Base-by-base conservation (phyloP, 306 rosid genomes). In the Vigna nakashimae region DNA sequence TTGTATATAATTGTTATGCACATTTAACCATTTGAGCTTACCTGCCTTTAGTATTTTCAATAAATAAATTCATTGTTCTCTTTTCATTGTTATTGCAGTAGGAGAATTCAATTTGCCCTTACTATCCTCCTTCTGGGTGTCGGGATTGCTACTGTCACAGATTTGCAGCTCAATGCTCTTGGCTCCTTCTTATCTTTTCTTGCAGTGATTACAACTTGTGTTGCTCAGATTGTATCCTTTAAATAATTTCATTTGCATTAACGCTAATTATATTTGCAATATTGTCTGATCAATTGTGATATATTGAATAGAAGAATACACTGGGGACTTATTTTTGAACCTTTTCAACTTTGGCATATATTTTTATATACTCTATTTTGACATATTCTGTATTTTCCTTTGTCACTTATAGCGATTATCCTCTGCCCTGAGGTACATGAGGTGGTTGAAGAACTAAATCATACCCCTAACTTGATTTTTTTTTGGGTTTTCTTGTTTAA, bases 201-300 rank as follows among this genome's bases (percentile, higher is more conserved):
- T 30, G 98, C 98, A 7, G 85, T 94, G 82, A 78, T 92, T 80
- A 92, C 98, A 73, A 94, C 98, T 24, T 94, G 97, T 0, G 88
- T 94, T 84, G 97, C 98, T 78, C 98, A 94, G 79, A 94, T 94
- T 85, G 98, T 94, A 94, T 94, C 98, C 97, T 92, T 58, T 59
- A 69, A 79, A 42, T 12, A 43, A 71, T 16, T 43, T 68, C 40
- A 59, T 58, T 68, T 82, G 9, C 24, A 55, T 76, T 14, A 15
- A 55, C 67, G 3, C 15, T 20, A 28, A 16, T 1, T 63, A 9
- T 36, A n/a, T 42, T 71, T 65, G 56, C 51, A 22, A 20, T 48
- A 60, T 56, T 56, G 12, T 50, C 15, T 69, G 62, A 74, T 56
- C 9, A 66, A 8, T 45, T 69, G 58, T 46, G 34, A 55, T 63